Conservation (phyloP, 768 basidiomycete species). For the Suillus bovinus region DNA sequence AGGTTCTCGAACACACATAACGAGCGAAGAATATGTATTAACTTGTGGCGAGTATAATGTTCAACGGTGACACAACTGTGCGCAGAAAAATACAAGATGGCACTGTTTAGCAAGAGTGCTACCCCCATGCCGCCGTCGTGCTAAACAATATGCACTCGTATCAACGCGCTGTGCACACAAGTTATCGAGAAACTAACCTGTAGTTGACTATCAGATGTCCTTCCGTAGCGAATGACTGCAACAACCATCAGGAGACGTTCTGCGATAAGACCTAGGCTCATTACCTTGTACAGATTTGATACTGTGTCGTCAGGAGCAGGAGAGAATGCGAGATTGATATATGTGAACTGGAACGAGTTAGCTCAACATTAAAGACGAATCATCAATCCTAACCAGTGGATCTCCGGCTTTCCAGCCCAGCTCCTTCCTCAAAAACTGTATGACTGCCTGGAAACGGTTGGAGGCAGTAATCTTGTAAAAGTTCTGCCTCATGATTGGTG, state of each 20-base stretch:
- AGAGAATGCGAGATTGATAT: constrained; percentile 77
- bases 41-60: background rate
- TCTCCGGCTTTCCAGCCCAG: constrained; percentile 85
- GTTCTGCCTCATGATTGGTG: constrained; percentile 98
- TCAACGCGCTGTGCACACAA: too few species aligned
- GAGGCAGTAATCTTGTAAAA: constrained; percentile 97
- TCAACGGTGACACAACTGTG: background rate
- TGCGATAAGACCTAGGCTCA: background rate
- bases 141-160: constrained; percentile 28
- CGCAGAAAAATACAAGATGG: background rate
- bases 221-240: constrained; percentile 82
- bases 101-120: constrained; percentile 9
- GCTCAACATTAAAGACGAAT: constrained; percentile 51
- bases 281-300: constrained; percentile 66
- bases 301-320: constrained; percentile 79
- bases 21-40: constrained; percentile 1
- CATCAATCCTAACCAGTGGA: constrained; percentile 60
- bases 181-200: constrained; percentile 47
- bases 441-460: constrained; percentile 93
- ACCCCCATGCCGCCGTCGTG: constrained; percentile 69
- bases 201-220: constrained; percentile 92
- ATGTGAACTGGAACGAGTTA: constrained; percentile 54
- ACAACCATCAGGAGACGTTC: background rate
- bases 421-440: constrained; percentile 89
- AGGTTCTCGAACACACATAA: background rate